Percentiles rank a stretch among this genome's conserved stretches.
phyloP scores from a whole-genome alignment of 1,139 yeast species.

The Magnusiomyces sp. region DNA sequence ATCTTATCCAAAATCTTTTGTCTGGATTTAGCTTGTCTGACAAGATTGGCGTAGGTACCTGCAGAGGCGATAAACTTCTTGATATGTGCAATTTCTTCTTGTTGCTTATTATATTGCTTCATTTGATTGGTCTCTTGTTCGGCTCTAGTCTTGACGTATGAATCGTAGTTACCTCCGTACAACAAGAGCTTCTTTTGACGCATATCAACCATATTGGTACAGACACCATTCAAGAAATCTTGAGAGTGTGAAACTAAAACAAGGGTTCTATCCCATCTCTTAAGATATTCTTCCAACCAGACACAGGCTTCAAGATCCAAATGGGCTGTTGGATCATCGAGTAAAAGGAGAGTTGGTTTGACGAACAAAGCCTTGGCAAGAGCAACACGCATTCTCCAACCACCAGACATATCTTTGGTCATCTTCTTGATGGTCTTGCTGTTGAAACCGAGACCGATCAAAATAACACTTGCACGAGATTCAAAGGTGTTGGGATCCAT shows the following conservation, averaged over 20 bases:
- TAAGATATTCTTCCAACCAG: constrained; percentile 97
- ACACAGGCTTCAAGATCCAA: constrained; percentile 99
- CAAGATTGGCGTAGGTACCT: constrained; percentile 99
- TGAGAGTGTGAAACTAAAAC: constrained; percentile 96
- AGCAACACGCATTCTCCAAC: constrained; percentile 92
- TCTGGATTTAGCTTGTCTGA: constrained; percentile 97
- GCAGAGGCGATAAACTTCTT: constrained; percentile 98
- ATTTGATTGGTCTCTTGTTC: constrained; percentile 96
- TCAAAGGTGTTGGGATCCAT: constrained; percentile 96
- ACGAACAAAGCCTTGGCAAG: constrained; percentile 76
- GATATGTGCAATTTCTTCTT: constrained; percentile 96
- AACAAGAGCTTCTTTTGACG: constrained; percentile 60
- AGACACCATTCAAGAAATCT: constrained; percentile 98
- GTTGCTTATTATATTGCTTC: constrained; percentile 95
- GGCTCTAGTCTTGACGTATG: constrained; percentile 86
- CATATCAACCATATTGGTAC: constrained; percentile 97
- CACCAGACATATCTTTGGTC: constrained; percentile 99
- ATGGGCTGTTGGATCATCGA: constrained; percentile 99
- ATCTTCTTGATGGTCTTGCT: constrained; percentile 71
- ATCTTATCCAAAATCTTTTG: constrained; percentile 98
- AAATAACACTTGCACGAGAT: constrained; percentile 89
- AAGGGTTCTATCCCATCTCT: constrained; percentile 86
- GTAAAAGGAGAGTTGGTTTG: constrained; percentile 49
- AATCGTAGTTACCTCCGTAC: constrained; percentile 98
- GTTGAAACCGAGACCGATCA: constrained; percentile 97